phyloP scores from a whole-genome alignment of 2,329 filamentous ascomycete genomes.

The Aschersonia sp. region DNA sequence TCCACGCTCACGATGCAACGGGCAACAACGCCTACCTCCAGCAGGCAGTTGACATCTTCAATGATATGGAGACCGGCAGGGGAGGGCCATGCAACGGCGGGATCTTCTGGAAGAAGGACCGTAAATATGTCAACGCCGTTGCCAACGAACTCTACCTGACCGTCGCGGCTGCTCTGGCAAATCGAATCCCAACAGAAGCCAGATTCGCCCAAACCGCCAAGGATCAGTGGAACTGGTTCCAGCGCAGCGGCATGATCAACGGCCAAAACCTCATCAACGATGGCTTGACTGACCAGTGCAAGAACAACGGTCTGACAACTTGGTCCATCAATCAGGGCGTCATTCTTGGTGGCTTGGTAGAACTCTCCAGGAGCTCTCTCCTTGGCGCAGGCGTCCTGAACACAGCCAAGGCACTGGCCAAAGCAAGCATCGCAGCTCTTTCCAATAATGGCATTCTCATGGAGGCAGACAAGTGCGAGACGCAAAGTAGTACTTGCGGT shows the following conservation, averaged over 20 bases:
- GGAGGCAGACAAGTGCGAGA: slow-evolving; percentile 20
- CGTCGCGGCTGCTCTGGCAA: slow-evolving; percentile 37
- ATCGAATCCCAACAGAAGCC: slow-evolving; percentile 28
- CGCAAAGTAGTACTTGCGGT: slow-evolving; percentile 20
- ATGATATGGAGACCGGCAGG: slow-evolving; percentile 36
- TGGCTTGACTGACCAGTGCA: slow-evolving; percentile 30
- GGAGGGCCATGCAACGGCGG: slow-evolving; percentile 33
- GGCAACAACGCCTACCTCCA: slow-evolving; percentile 34
- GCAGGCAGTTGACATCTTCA: slow-evolving; percentile 35
- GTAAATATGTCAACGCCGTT: slow-evolving; percentile 36
- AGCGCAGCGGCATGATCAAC: slow-evolving; percentile 35
- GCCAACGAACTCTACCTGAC: slow-evolving; percentile 43
- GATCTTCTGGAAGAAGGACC: slow-evolving; percentile 40
- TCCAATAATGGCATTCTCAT: slow-evolving; percentile 32
- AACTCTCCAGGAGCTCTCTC: slow-evolving; percentile 29
- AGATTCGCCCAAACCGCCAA: slow-evolving; percentile 32
- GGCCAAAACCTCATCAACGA: slow-evolving; percentile 35
- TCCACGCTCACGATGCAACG: slow-evolving; percentile 40
- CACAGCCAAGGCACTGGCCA: slow-evolving; percentile 32
- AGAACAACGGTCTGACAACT: slow-evolving; percentile 35
- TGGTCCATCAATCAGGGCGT: slow-evolving; percentile 46
- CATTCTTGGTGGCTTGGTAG: slow-evolving; percentile 37
- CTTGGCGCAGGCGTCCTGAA: slow-evolving; percentile 22
- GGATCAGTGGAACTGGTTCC: slow-evolving; percentile 37
- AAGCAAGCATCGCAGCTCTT: slow-evolving; percentile 32